Conservation (phyloP, 225 moss, liverwort and hornwort species). For the Ulota crispa region DNA sequence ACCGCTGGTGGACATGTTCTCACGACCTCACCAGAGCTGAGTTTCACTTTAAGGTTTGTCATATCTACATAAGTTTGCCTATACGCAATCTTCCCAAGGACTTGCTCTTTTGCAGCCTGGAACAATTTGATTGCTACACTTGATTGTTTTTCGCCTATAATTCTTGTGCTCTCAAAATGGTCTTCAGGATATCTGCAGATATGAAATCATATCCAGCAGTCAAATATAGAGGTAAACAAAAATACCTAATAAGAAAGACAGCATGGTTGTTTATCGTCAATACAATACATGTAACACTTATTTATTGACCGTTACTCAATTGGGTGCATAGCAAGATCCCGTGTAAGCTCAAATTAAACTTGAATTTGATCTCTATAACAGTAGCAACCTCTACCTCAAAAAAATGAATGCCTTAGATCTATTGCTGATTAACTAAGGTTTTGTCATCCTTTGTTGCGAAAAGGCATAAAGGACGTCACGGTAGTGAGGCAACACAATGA, state of each 20-base stretch:
- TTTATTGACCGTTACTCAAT: background rate
- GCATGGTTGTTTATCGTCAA: background rate
- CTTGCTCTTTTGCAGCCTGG: constrained; percentile 59
- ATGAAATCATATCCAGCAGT: constrained; percentile 7
- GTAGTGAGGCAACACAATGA: constrained; percentile 4
- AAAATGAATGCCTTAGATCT: background rate
- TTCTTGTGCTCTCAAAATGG: constrained; percentile 91
- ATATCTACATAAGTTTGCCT: constrained; percentile 83
- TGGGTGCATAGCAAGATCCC: background rate
- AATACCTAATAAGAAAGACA: background rate
- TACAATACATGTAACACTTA: background rate
- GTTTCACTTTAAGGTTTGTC: constrained; percentile 66
- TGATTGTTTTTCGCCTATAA: constrained; percentile 82
- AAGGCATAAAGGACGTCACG: background rate
- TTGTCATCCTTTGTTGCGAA: background rate
- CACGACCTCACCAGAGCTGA: constrained; percentile 59
- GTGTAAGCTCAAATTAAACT: background rate
- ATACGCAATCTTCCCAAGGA: constrained; percentile 69
- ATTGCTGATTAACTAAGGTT: background rate
- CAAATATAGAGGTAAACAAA: constrained; percentile 14
- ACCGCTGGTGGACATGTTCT: constrained; percentile 90
- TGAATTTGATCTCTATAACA: background rate
- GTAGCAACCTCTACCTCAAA: background rate
- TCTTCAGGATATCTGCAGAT: constrained; percentile 75
- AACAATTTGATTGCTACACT: constrained; percentile 67